Conservation (phyloP, 305 asterid genomes). For the Lippia alba region DNA sequence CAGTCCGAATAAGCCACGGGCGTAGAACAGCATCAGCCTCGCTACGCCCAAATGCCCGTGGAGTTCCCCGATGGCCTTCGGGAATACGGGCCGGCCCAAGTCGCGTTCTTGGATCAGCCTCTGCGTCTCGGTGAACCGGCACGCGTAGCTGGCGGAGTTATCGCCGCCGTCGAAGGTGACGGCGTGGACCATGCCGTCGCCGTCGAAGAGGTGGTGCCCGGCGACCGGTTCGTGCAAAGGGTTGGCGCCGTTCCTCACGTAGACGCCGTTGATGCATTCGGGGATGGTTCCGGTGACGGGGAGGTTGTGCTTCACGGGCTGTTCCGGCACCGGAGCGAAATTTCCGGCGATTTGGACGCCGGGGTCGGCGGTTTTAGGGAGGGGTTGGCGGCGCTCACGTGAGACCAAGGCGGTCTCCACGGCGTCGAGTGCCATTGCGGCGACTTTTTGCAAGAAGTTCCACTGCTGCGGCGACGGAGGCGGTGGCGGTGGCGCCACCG, state of each 20-base stretch:
- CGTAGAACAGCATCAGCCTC: slow-evolving; percentile 55
- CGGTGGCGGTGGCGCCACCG: slow-evolving; percentile 26
- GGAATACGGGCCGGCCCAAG: slow-evolving; percentile 63
- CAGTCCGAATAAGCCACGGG: slow-evolving; percentile 55
- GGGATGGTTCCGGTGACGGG: slow-evolving; percentile 57
- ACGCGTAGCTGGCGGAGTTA: slow-evolving; percentile 56
- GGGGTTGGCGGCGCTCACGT: slow-evolving; percentile 51
- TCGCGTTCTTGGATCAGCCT: slow-evolving; percentile 66
- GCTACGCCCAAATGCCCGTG: slow-evolving; percentile 73
- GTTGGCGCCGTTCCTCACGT: slow-evolving; percentile 77
- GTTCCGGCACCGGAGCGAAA: slow-evolving; percentile 71
- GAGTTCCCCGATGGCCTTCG: slow-evolving; percentile 75
- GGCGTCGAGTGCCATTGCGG: slow-evolving; percentile 51
- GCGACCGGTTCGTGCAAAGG: slow-evolving; percentile 62
- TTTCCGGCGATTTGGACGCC: slow-evolving; percentile 65
- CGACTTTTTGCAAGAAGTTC: slow-evolving; percentile 58
- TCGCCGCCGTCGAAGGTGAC: slow-evolving; percentile 47
- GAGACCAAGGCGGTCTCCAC: slow-evolving; percentile 55
- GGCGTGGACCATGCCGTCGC: slow-evolving; percentile 81
- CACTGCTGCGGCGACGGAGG: too few species aligned
- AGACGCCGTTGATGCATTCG: slow-evolving; percentile 61
- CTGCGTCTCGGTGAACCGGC: slow-evolving; percentile 67
- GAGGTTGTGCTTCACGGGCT: slow-evolving; percentile 47
- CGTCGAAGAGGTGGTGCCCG: slow-evolving; percentile 79
- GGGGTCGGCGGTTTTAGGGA: slow-evolving; percentile 67